phyloP scores from a whole-genome alignment of 345 rosid genomes.

The Brassica incana region DNA sequence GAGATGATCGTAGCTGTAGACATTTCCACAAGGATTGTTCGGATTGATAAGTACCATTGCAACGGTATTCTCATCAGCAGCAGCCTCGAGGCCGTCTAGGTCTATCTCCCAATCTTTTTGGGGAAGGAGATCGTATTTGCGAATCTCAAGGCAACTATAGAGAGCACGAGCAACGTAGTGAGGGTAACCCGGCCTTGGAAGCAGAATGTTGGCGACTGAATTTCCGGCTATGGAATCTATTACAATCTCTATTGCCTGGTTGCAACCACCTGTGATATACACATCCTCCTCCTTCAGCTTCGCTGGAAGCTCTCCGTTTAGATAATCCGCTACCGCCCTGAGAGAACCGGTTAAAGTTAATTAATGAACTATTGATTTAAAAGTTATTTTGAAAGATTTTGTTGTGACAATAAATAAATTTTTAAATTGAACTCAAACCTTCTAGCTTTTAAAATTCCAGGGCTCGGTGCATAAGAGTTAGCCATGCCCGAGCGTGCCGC shows the following conservation, averaged over 20 bases:
- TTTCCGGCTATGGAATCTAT: constrained; percentile 41
- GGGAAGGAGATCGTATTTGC: constrained; percentile 52
- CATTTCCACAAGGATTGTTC: constrained; percentile 40
- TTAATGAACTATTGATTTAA: background rate
- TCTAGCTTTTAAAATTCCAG: constrained; percentile 56
- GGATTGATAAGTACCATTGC: constrained; percentile 58
- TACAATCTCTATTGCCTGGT: constrained; percentile 51
- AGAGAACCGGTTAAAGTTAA: background rate
- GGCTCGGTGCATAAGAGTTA: constrained; percentile 46
- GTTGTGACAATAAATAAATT: background rate
- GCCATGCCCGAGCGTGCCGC: constrained; percentile 49
- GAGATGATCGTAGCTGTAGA: constrained; percentile 44
- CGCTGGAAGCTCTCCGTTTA: constrained; percentile 43
- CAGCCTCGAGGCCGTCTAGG: constrained; percentile 44
- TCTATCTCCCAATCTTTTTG: constrained; percentile 57
- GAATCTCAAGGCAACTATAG: constrained; percentile 38
- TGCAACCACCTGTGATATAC: constrained; percentile 51
- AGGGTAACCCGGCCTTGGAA: constrained; percentile 40
- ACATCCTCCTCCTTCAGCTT: constrained; percentile 51
- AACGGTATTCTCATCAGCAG: constrained; percentile 55
- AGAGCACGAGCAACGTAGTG: constrained; percentile 42
- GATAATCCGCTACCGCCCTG: constrained; percentile 53
- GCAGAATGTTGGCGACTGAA: constrained; percentile 50
- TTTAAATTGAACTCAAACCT: constrained; percentile 34
- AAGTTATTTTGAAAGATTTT: background rate